Evolutionary conservation across 129 eudicot species (phyloP).

Genomic region (Calendula officinalis): DNA sequence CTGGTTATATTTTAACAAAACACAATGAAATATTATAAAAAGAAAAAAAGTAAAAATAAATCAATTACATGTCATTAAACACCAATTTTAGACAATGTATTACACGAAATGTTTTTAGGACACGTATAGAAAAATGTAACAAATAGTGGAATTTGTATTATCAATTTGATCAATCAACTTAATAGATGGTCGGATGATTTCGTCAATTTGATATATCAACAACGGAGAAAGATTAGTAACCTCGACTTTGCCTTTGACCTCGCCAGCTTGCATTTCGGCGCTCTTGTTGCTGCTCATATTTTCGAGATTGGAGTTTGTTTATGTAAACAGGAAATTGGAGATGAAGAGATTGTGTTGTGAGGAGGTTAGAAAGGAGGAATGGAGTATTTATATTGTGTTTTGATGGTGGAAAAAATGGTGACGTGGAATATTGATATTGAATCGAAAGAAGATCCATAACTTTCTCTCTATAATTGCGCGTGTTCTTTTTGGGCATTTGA

Average conservation of each 20-base stretch:
- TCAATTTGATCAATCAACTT: neutral
- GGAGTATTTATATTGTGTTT: constrained; percentile 20
- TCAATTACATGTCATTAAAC: neutral
- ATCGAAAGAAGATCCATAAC: constrained; percentile 20
- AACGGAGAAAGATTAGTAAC: constrained; percentile 20
- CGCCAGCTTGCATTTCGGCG: constrained; percentile 46
- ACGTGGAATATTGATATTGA: constrained; percentile 8
- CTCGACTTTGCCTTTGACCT: constrained; percentile 59
- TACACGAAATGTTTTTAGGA: neutral
- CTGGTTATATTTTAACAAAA: constrained; percentile 24
- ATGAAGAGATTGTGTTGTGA: constrained; percentile 17
- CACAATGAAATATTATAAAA: neutral
- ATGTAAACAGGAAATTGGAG: neutral
- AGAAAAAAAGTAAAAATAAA: neutral
- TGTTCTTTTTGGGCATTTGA: constrained; percentile 25
- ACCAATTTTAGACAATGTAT: neutral
- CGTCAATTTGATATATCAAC: neutral
- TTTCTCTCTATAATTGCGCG: constrained; percentile 19
- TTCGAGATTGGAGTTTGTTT: neutral
- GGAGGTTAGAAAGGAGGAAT: neutral
- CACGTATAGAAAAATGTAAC: too few species aligned
- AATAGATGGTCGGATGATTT: neutral
- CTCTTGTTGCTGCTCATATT: constrained; percentile 40
- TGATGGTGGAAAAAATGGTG: constrained; percentile 17
- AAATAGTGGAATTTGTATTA: neutral